phyloP scores from a whole-genome alignment of 257 asterid species.

The Orobanche coerulescens region DNA sequence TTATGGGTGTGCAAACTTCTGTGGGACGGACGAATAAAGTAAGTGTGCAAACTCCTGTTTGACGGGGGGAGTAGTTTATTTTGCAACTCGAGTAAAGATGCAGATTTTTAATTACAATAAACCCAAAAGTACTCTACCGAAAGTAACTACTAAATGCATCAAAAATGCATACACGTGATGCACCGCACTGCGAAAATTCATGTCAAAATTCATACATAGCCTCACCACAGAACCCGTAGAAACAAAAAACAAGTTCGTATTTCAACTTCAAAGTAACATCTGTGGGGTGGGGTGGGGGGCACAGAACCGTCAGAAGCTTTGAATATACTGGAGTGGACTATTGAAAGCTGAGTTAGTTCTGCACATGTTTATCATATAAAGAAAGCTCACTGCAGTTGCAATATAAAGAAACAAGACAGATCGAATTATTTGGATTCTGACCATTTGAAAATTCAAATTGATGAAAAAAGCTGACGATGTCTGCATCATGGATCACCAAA shows the following conservation, averaged over 20 bases:
- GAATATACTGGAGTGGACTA: not conserved
- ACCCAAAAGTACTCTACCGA: no score
- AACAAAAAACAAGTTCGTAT: not conserved
- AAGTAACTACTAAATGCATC: no score
- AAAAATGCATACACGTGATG: no score
- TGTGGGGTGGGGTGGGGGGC: not conserved
- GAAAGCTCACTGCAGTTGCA: not conserved
- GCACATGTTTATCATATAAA: not conserved
- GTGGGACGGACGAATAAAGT: no score
- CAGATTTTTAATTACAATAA: no score
- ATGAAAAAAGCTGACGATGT: not conserved
- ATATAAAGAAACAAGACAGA: not conserved
- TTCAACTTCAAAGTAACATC: not conserved
- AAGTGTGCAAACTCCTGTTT: no score
- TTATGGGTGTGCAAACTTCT: no score
- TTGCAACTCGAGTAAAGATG: no score
- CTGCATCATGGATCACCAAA: not conserved
- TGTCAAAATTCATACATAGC: no score
- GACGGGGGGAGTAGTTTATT: no score
- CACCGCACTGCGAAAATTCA: no score
- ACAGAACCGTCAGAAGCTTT: not conserved
- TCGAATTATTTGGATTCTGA: not conserved
- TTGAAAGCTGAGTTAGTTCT: not conserved
- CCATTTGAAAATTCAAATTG: slow-evolving; percentile 5
- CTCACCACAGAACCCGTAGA: not conserved